Evolutionary conservation across 768 basidiomycete species (phyloP).

Genomic region (Lyophyllum atratum): DNA sequence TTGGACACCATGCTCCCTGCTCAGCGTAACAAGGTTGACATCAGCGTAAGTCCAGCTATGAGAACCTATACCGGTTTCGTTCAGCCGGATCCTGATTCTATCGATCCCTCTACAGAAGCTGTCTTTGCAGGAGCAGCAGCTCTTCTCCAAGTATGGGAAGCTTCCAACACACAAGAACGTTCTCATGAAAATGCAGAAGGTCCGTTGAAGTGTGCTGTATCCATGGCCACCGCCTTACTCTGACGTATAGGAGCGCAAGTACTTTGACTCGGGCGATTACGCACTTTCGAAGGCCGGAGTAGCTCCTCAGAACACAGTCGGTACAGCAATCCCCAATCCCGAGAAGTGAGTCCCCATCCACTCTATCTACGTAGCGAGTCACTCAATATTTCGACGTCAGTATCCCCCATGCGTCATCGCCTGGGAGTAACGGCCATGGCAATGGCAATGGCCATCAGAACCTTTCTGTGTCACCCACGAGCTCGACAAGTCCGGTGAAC

Average conservation of each 20-base stretch:
- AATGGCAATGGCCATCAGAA: constrained; percentile 54
- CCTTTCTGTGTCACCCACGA: constrained; percentile 77
- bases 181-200: constrained; percentile 95
- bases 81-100: constrained; percentile 20
- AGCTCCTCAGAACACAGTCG: constrained; percentile 84
- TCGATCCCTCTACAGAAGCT: constrained; percentile 57
- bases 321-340: constrained; percentile 97
- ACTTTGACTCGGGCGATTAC: constrained; percentile 99
- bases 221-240: constrained; percentile 15
- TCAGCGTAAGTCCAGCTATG: constrained; percentile 76
- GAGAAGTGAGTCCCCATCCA: constrained; percentile 69
- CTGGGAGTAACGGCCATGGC: constrained; percentile 44
- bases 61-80: not conserved
- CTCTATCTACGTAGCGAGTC: constrained; percentile 5
- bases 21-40: constrained; percentile 90
- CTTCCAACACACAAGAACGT: constrained; percentile 92
- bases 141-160: constrained; percentile 94
- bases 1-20: constrained; percentile 64
- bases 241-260: constrained; percentile 85
- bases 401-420: constrained; percentile 88
- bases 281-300: constrained; percentile 95
- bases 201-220: constrained; percentile 31
- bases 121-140: constrained; percentile 88
- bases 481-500: constrained; percentile 60
- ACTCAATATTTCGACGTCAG: constrained; percentile 41